phyloP scores from a whole-genome alignment of 306 rosid species.

The Hippophae rhamnoides region DNA sequence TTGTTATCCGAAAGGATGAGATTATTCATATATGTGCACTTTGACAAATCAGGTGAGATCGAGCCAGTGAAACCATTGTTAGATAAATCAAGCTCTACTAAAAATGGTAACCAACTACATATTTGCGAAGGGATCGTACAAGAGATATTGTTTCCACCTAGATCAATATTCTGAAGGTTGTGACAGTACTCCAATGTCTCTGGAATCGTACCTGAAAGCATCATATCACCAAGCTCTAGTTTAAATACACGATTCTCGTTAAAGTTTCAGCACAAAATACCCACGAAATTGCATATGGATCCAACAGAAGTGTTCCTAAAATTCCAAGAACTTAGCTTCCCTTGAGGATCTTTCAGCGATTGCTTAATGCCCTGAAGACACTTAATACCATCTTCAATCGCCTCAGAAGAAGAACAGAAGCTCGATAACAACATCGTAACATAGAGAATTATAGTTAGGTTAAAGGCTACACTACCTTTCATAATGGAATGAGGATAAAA shows the following conservation, averaged over 20 bases:
- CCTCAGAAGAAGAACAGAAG: conserved; percentile 20
- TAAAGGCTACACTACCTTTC: neutral
- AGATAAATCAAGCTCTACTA: conserved; percentile 59
- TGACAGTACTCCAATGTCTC: conserved; percentile 47
- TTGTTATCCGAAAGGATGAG: conserved; percentile 40
- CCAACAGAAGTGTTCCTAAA: conserved; percentile 56
- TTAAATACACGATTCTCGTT: conserved; percentile 55
- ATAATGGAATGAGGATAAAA: conserved; percentile 2
- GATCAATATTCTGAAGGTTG: conserved; percentile 56
- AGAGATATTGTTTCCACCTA: conserved; percentile 39
- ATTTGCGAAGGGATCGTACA: conserved; percentile 48
- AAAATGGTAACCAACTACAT: conserved; percentile 62
- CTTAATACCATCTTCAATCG: conserved; percentile 39
- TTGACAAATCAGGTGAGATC: conserved; percentile 42
- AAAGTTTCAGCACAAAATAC: conserved; percentile 67
- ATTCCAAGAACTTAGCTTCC: conserved; percentile 35
- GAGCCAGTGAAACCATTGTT: conserved; percentile 38
- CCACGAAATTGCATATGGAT: conserved; percentile 50
- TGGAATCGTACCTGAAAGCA: conserved; percentile 47
- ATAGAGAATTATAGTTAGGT: neutral
- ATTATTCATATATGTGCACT: conserved; percentile 54
- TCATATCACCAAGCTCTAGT: conserved; percentile 41
- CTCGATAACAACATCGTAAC: conserved; percentile 13
- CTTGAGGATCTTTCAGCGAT: conserved; percentile 24
- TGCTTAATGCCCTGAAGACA: conserved; percentile 50